Conservation (phyloP, 2,329 filamentous ascomycete species). For the Cytospora leucostoma region DNA sequence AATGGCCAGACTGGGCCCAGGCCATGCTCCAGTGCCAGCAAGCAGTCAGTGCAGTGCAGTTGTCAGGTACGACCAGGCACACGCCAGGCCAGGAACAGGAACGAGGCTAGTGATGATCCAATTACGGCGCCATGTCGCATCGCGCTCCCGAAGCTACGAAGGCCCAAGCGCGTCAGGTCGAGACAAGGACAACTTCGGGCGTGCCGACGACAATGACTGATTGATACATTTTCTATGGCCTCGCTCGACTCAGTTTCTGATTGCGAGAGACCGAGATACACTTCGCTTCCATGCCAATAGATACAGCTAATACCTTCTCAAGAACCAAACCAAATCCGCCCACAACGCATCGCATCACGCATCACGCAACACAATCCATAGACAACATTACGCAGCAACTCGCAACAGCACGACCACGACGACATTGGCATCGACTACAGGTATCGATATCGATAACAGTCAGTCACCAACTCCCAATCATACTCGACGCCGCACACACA, state of each 20-base stretch:
- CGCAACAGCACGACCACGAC: background rate
- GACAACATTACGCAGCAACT: background rate
- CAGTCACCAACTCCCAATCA: background rate
- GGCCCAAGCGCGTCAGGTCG: slow-evolving; percentile 2
- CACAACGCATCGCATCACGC: background rate
- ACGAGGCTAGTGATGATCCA: background rate
- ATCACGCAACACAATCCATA: background rate
- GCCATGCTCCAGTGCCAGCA: no score
- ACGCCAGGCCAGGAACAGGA: no score
- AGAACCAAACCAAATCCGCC: background rate
- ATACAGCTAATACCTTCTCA: background rate
- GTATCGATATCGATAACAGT: background rate
- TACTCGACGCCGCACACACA: background rate
- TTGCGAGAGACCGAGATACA: background rate
- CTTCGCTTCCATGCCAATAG: background rate
- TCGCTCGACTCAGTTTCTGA: background rate
- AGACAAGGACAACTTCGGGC: slow-evolving; percentile 2
- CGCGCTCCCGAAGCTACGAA: background rate
- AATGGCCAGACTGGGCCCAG: no score
- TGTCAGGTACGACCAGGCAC: no score
- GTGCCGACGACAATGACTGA: background rate
- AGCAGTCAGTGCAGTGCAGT: no score
- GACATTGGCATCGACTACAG: background rate
- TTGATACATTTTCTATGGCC: background rate
- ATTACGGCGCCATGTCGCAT: background rate